Percentiles rank a stretch among this genome's conserved stretches.
These are phyloP conservation scores for Hirschioporus abietinus DNA, from an alignment of 768 basidiomycete genomes.

Conservation along the genomic window DNA sequence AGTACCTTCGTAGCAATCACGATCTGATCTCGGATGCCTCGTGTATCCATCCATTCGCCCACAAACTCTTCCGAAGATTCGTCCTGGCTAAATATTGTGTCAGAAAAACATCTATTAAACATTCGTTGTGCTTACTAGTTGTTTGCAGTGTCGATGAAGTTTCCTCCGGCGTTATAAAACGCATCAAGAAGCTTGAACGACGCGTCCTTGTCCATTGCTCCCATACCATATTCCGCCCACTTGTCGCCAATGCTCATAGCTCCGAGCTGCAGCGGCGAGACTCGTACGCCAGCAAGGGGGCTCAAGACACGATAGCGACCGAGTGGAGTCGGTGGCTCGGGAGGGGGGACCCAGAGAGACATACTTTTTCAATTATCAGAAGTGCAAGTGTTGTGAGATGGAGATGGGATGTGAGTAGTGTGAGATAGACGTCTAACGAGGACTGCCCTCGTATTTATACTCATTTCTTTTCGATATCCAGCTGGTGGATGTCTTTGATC, in stretches of 20 bases:
- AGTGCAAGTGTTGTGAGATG: too few relatives aligned
- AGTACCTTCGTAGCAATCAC: conserved; percentile 42
- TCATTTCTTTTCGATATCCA: too few relatives aligned
- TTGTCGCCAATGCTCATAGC: conserved; percentile 44
- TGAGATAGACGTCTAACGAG: too few relatives aligned
- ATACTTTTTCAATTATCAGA: neutral
- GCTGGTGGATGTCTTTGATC: too few relatives aligned
- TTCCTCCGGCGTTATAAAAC: conserved; percentile 40
- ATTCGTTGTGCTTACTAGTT: conserved; percentile 28
- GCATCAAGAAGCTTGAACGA: conserved; percentile 42
- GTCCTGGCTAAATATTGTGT: conserved; percentile 22
- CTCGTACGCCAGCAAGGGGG: conserved; percentile 37
- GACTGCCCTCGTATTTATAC: too few relatives aligned
- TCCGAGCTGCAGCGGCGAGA: conserved; percentile 44
- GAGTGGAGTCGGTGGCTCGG: conserved; percentile 20
- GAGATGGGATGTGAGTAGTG: too few relatives aligned
- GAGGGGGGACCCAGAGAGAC: conserved; percentile 15
- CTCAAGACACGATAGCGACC: conserved; percentile 34
- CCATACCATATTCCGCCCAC: conserved; percentile 26
- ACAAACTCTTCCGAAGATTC: conserved; percentile 37
- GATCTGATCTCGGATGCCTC: conserved; percentile 42
- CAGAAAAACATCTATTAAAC: neutral
- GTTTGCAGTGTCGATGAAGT: conserved; percentile 45
- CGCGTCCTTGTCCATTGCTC: conserved; percentile 22
- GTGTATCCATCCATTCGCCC: conserved; percentile 46